Evolutionary conservation across 306 rosid genomes (phyloP).

Genomic region (Rosa persica): DNA sequence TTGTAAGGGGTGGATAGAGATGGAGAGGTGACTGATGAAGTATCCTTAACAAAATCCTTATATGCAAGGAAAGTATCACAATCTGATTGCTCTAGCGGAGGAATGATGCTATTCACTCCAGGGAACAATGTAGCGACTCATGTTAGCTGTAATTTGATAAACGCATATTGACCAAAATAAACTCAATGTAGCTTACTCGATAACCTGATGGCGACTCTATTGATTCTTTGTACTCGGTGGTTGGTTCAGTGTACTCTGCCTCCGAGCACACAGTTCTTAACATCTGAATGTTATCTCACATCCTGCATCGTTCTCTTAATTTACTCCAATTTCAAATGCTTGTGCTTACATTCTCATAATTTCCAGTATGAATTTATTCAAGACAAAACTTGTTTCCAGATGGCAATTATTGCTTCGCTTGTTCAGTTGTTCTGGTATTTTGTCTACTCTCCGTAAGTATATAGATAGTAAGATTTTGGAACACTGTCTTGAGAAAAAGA

Average conservation of each 20-base stretch:
- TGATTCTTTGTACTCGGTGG: too few relatives aligned
- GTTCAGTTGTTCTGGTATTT: too few relatives aligned
- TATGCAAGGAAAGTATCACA: neutral
- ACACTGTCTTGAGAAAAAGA: too few relatives aligned
- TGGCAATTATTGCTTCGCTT: too few relatives aligned
- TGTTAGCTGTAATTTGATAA: neutral
- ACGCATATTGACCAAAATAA: neutral
- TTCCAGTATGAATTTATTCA: neutral
- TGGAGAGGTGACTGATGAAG: neutral
- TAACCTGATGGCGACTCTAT: too few relatives aligned
- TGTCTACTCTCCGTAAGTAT: too few relatives aligned
- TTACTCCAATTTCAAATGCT: neutral
- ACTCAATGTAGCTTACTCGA: too few relatives aligned
- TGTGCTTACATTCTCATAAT: neutral
- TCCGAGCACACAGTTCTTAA: neutral
- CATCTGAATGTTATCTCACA: neutral
- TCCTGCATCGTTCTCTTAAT: neutral
- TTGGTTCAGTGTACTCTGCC: too few relatives aligned
- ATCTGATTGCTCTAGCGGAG: neutral
- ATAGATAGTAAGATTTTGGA: too few relatives aligned
- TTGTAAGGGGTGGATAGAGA: neutral
- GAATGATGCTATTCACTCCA: neutral
- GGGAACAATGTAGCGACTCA: neutral
- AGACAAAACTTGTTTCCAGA: too few relatives aligned
- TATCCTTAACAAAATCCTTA: too few relatives aligned